Percentiles rank a stretch among this genome's conserved stretches.
Conservation (phyloP, 768 basidiomycete genomes). For the Nevesoporus exiguus region DNA sequence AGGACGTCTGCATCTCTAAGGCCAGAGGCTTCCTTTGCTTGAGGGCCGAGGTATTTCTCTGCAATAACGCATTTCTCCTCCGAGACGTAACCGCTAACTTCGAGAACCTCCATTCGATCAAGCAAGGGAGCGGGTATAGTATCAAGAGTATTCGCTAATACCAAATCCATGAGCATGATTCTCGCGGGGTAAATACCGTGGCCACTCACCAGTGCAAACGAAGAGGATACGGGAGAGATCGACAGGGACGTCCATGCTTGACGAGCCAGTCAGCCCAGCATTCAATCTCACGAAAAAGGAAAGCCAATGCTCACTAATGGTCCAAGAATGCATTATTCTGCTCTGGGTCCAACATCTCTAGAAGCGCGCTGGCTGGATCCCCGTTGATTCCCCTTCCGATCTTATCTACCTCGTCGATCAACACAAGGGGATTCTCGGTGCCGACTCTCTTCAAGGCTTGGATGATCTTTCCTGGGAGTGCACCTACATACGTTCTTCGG, state of each 20-base stretch:
- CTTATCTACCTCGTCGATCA: slow-evolving; percentile 97
- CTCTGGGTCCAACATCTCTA: slow-evolving; percentile 94
- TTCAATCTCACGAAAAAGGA: background rate
- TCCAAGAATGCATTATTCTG: slow-evolving; percentile 94
- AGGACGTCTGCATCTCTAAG: slow-evolving; percentile 80
- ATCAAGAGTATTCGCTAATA: slow-evolving; percentile 80
- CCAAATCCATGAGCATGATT: slow-evolving; percentile 5
- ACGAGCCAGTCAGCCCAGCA: slow-evolving; percentile 2
- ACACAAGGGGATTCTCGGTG: slow-evolving; percentile 89
- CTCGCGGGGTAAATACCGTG: background rate
- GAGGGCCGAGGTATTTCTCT: slow-evolving; percentile 82
- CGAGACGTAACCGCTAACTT: slow-evolving; percentile 91
- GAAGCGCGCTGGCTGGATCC: slow-evolving; percentile 84
- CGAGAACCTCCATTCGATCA: slow-evolving; percentile 95
- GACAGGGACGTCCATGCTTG: slow-evolving; percentile 94
- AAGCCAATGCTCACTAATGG: slow-evolving; percentile 70
- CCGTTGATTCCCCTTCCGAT: slow-evolving; percentile 89
- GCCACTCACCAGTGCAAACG: slow-evolving; percentile 74
- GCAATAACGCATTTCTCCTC: slow-evolving; percentile 92
- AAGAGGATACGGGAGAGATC: slow-evolving; percentile 95
- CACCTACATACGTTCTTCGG: slow-evolving; percentile 93
- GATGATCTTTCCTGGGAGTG: slow-evolving; percentile 91
- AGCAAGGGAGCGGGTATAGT: slow-evolving; percentile 92
- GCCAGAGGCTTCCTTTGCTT: slow-evolving; percentile 89
- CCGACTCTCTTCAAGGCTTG: slow-evolving; percentile 91